Evolutionary conservation across 1,284 basidiomycete genomes (phyloP).

Genomic region (Grifola frondosa): DNA sequence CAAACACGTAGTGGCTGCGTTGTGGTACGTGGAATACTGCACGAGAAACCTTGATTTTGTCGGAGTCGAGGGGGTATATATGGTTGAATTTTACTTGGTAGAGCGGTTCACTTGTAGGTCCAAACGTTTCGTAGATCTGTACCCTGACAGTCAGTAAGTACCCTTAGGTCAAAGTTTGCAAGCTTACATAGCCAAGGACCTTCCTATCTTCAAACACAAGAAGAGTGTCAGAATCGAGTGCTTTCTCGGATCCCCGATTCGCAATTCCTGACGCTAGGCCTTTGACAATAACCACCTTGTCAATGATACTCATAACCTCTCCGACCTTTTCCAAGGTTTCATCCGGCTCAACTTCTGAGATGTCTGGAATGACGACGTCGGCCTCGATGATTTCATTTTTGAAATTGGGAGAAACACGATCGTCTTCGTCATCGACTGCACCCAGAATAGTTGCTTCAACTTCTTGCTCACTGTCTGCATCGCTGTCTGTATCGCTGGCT

Average conservation of each 20-base stretch:
- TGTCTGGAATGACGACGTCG: constrained; percentile 52
- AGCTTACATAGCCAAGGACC: constrained; percentile 70
- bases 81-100: constrained; percentile 78
- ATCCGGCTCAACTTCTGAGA: constrained; percentile 53
- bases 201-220: constrained; percentile 82
- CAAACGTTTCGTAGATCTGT: constrained; percentile 88
- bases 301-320: constrained; percentile 70
- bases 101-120: constrained; percentile 80
- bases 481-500: constrained; percentile 27
- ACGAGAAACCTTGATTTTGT: constrained; percentile 51
- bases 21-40: constrained; percentile 77
- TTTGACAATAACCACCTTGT: constrained; percentile 68
- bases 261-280: constrained; percentile 48
- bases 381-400: constrained; percentile 62
- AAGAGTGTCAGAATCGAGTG: constrained; percentile 83
- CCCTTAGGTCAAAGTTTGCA: not conserved
- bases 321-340: constrained; percentile 72
- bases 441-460: constrained; percentile 58
- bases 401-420: constrained; percentile 5
- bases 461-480: constrained; percentile 60
- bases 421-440: constrained; percentile 36
- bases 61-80: constrained; percentile 53
- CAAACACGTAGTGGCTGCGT: constrained; percentile 77
- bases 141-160: not conserved
- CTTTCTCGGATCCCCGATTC: constrained; percentile 50